These are phyloP conservation scores for Saccharomyces hybrid DNA, from an alignment of 1,139 yeast species.

Conservation along the genomic window DNA sequence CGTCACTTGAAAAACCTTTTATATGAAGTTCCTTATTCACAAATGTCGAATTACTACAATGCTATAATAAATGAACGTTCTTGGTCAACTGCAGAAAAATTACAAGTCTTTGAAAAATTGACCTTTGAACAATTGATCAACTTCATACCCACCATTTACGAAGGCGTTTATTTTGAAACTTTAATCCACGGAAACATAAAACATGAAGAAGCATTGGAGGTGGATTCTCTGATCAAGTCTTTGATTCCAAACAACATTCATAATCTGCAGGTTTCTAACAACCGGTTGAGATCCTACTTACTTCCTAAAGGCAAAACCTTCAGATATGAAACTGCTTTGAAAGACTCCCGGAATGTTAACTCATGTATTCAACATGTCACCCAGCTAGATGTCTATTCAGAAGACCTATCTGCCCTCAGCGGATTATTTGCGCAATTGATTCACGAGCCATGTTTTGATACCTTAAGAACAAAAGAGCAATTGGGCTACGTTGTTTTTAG, in stretches of 20 bases:
- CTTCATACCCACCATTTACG: slow-evolving; percentile 42
- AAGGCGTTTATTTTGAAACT: slow-evolving; percentile 49
- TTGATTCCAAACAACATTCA: slow-evolving; percentile 20
- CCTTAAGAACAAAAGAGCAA: slow-evolving; percentile 87
- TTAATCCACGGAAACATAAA: slow-evolving; percentile 74
- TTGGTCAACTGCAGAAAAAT: slow-evolving; percentile 57
- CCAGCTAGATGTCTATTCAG: slow-evolving; percentile 50
- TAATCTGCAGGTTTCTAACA: slow-evolving; percentile 31
- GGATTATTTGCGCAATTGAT: slow-evolving; percentile 65
- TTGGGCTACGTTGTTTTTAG: slow-evolving; percentile 85
- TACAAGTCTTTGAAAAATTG: slow-evolving; percentile 42
- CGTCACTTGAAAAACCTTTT: slow-evolving; percentile 65
- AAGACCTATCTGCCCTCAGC: slow-evolving; percentile 39
- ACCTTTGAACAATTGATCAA: slow-evolving; percentile 43
- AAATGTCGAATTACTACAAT: slow-evolving; percentile 56
- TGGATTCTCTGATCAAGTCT: slow-evolving; percentile 38
- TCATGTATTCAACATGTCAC: slow-evolving; percentile 75
- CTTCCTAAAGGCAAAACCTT: slow-evolving; percentile 39
- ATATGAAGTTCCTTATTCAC: slow-evolving; percentile 68
- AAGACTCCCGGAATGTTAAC: slow-evolving; percentile 68
- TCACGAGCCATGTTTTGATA: slow-evolving; percentile 83
- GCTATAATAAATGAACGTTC: slow-evolving; percentile 62
- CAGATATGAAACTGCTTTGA: slow-evolving; percentile 45
- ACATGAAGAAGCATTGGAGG: slow-evolving; percentile 45
- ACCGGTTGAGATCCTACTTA: slow-evolving; percentile 43